These are phyloP conservation scores for Populus pruinosa DNA, from an alignment of 345 rosid species.

Conservation along the genomic window DNA sequence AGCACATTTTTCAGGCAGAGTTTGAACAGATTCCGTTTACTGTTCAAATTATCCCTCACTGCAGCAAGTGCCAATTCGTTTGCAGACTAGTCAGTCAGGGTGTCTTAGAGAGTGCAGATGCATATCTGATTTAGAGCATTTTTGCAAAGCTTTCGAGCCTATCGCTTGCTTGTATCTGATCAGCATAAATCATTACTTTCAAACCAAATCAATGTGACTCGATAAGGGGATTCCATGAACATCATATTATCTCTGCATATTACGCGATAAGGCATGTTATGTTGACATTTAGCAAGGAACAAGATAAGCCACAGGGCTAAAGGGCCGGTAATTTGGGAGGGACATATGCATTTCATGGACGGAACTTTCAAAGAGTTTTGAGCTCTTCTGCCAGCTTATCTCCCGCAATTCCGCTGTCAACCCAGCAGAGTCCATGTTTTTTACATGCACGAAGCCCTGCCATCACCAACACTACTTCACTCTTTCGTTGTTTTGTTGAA, in stretches of 20 bases:
- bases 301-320: neutral
- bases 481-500: too few relatives aligned
- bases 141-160: neutral
- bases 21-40: neutral
- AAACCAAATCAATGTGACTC: neutral
- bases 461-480: too few relatives aligned
- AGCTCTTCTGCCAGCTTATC: too few relatives aligned
- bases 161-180: neutral
- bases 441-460: too few relatives aligned
- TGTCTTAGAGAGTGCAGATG: neutral
- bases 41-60: neutral
- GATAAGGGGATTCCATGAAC: neutral
- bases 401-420: too few relatives aligned
- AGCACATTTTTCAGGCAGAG: neutral
- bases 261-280: too few relatives aligned
- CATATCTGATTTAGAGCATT: neutral
- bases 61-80: neutral
- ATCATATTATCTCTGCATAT: neutral
- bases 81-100: neutral
- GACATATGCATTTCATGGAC: too few relatives aligned
- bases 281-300: neutral
- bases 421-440: too few relatives aligned
- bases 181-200: neutral
- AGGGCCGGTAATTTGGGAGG: too few relatives aligned
- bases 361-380: too few relatives aligned